Evolutionary conservation across 768 basidiomycete genomes (phyloP), one percentile per base, ranked within the genome.

Genomic region (Tricholoma hemisulphureum): DNA sequence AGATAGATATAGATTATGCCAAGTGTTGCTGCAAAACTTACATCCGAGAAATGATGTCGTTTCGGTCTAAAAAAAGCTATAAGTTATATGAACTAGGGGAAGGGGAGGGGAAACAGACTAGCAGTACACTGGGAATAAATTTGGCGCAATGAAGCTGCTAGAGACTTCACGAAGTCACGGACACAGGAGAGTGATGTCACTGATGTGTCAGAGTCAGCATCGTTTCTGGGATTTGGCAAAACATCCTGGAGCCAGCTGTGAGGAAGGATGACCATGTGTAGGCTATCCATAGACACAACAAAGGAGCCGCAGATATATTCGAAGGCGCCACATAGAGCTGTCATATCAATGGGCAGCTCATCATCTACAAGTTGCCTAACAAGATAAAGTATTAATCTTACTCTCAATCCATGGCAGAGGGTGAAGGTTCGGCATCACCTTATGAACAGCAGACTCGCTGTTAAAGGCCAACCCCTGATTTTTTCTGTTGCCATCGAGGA

Each of bases 231-330:
- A 39, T 65, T 58, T 29, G 50, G 46, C 8, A 71, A 56, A 53
- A 67, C 50, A 13, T 57, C 54, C 11, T 71, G 32, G 16, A 84
- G 62, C 84, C 85, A 88, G 51, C 75, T 79, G 3, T 76, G 76
- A 0, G 86, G 86, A 28, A 88, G 73, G 3, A 78, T 77, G 24
- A 83, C 61, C 13, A 73, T 71, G 61, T 86, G 79, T 0, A 83
- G 65, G 10, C 60, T 51, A 39, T 61, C 39, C 23, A 24, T 45
- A 23, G 73, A 71, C 2, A 86, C 52, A 4, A 81, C 69, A 43
- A 43, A 13, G 14, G 72, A 72, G 8, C 72, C 73, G 48, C 80
- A 77, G 1, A 87, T 63, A 11, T 68, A 66, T 43, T 88, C 86
- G n/a, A 83, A 55, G 41, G 79, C 69, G 52, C 81, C 75, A 55